These are phyloP conservation scores for Kodamaea lidongshanica DNA, from an alignment of 805 yeast species.

Conservation along the genomic window DNA sequence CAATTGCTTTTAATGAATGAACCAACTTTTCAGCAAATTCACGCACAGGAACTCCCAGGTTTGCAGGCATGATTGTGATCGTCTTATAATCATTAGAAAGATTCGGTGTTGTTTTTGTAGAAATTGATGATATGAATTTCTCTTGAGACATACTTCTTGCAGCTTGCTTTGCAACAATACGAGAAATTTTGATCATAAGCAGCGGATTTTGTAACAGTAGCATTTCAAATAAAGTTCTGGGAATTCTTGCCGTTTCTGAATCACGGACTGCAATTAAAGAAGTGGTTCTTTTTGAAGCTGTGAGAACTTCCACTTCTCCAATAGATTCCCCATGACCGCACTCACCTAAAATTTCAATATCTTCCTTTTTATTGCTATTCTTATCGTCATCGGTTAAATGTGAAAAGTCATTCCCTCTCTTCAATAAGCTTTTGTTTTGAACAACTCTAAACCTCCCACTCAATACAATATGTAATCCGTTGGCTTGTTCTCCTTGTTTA, in stretches of 20 bases:
- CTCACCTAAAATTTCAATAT: constrained; percentile 52
- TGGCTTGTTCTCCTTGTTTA: constrained; percentile 79
- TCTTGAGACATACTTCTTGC: constrained; percentile 5
- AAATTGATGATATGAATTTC: constrained; percentile 1
- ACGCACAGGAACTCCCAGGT: constrained; percentile 74
- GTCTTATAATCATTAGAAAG: constrained; percentile 61
- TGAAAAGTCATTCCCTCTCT: constrained; percentile 7
- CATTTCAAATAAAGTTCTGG: constrained; percentile 81
- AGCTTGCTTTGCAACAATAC: constrained; percentile 69
- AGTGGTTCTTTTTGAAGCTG: constrained; percentile 62
- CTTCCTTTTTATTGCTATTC: constrained; percentile 10
- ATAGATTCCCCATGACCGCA: constrained; percentile 91
- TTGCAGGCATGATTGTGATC: constrained; percentile 75
- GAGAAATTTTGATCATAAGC: constrained; percentile 81
- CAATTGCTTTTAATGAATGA: constrained; percentile 65
- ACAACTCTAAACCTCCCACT: constrained; percentile 82
- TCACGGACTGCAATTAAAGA: constrained; percentile 85
- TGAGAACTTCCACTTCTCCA: constrained; percentile 91
- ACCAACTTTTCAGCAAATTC: constrained; percentile 76
- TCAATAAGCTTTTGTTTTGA: constrained; percentile 23
- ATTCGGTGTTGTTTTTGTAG: constrained; percentile 19
- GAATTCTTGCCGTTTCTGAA: constrained; percentile 89
- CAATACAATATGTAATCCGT: constrained; percentile 82
- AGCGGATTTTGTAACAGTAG: constrained; percentile 81
- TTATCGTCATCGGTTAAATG: constrained; percentile 6